Percentiles rank a stretch among this genome's conserved stretches.
Conservation (phyloP, 2,329 filamentous ascomycete species). For the Aspergillus sp. region DNA sequence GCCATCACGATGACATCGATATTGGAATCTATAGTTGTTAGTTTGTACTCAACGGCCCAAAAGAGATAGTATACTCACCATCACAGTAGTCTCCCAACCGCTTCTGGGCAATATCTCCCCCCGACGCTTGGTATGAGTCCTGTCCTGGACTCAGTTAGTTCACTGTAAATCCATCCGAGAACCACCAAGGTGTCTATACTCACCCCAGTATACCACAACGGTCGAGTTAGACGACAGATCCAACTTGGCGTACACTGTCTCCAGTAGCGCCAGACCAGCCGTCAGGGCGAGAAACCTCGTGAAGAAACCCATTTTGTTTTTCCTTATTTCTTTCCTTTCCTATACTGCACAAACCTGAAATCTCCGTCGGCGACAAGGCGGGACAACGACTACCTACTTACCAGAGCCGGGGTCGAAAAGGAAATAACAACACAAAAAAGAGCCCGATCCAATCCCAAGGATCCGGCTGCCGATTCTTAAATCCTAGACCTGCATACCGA, state of each 20-base stretch:
- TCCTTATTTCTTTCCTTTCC: neutral
- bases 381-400: neutral
- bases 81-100: constrained; percentile 60
- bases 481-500: neutral
- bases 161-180: neutral
- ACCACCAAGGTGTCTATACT: neutral
- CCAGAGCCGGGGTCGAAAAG: neutral
- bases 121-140: constrained; percentile 57
- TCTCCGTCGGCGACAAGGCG: neutral
- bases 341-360: neutral
- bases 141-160: constrained; percentile 45
- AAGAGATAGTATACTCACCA: constrained; percentile 42
- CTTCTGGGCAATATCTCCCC: constrained; percentile 52
- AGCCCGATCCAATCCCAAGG: no score
- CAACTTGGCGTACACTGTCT: constrained; percentile 41
- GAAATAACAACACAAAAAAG: neutral
- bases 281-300: constrained; percentile 25
- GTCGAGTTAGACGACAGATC: constrained; percentile 30
- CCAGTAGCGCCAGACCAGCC: constrained; percentile 30
- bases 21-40: constrained; percentile 22
- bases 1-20: constrained; percentile 56
- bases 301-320: constrained; percentile 26
- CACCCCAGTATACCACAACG: constrained; percentile 66
- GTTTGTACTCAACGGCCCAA: neutral
- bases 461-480: neutral